phyloP scores from a whole-genome alignment of 2,329 filamentous ascomycete genomes.

The Lachnellula hyalina region DNA sequence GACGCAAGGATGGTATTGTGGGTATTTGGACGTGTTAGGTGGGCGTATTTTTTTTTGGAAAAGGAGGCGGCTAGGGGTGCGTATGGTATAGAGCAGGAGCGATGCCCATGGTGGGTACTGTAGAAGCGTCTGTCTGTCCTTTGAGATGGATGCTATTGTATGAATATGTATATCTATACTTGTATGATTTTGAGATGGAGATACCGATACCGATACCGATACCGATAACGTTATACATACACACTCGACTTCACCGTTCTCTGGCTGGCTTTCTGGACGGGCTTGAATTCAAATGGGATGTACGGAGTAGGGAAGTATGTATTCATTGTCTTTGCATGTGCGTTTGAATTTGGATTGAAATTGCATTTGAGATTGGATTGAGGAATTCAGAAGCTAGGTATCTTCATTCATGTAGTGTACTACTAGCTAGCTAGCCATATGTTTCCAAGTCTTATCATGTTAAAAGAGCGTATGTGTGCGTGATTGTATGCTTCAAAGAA shows the following conservation, averaged over 20 bases:
- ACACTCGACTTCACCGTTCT: neutral
- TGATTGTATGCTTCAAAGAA: neutral
- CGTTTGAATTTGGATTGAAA: no score
- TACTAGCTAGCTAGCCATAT: neutral
- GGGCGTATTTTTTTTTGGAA: neutral
- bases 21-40: slow-evolving; percentile 79
- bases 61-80: neutral
- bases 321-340: no score
- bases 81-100: neutral
- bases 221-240: slow-evolving; percentile 2
- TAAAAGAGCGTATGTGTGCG: neutral
- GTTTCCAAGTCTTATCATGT: neutral
- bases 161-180: slow-evolving; percentile 9
- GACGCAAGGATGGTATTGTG: slow-evolving; percentile 78
- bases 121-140: neutral
- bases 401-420: neutral
- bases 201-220: slow-evolving; percentile 3
- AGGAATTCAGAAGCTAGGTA: neutral
- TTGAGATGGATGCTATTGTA: slow-evolving; percentile 4
- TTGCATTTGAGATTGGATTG: neutral
- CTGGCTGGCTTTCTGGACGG: neutral
- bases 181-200: slow-evolving; percentile 15
- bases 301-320: no score
- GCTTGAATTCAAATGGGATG: no score
- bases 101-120: neutral